Evolutionary conservation across 2,329 filamentous ascomycete genomes (phyloP).

Genomic region (Aspergillus fumigatus): DNA sequence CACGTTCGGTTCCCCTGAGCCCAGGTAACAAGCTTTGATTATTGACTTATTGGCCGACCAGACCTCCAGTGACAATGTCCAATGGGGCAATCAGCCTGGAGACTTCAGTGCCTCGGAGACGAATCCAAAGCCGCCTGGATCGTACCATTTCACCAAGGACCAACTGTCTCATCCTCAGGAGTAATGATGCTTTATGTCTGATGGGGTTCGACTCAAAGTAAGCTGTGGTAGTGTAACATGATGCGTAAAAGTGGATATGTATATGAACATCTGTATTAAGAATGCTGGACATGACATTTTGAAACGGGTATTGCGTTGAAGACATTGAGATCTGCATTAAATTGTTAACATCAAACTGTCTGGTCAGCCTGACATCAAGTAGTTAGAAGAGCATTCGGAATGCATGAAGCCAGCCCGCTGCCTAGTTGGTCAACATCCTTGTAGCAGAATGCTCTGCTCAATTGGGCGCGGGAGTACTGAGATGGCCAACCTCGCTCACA

Average conservation of each 20-base stretch:
- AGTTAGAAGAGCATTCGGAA: neutral
- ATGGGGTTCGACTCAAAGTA: neutral
- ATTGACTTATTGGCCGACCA: neutral
- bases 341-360: neutral
- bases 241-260: neutral
- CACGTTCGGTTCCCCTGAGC: no score
- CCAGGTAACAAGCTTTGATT: neutral
- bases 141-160: constrained; percentile 1
- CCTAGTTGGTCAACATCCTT: no score
- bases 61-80: neutral
- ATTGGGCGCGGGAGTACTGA: neutral
- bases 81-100: neutral
- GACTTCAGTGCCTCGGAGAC: neutral
- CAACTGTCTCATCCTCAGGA: constrained; percentile 7
- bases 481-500: neutral
- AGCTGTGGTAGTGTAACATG: neutral
- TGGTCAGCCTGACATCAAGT: neutral
- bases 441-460: neutral
- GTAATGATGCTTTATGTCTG: neutral
- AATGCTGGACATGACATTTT: neutral
- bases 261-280: neutral
- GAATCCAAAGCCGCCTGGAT: neutral
- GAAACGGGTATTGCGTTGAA: neutral
- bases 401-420: no score
- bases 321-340: neutral